Evolutionary conservation across 257 asterid species (phyloP), one percentile per base, ranked within the genome.

Genomic region (Apocynum venetum): DNA sequence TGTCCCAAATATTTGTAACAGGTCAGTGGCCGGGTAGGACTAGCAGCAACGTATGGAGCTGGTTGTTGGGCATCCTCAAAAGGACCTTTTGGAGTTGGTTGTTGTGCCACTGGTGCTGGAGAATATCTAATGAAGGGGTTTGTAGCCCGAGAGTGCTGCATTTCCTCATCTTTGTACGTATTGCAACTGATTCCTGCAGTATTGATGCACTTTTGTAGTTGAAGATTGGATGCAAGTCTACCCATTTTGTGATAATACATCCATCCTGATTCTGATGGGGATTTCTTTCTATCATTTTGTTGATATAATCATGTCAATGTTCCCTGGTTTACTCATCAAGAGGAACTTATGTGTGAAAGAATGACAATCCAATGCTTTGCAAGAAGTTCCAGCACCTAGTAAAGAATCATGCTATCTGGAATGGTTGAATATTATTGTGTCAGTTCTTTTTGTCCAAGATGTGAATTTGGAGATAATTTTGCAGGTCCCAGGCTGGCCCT

Each of bases 81-180:
- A 85, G 88, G 86, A 64, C 83, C 89, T 70, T 82, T 81, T 13
- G 96, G 87, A 57, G 90, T 88, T 71, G 98, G 99, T 77, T 91
- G 98, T 67, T 95, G 99, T 72, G 98, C 86, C 65, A 95, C 92
- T 87, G 99, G 99, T 72, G 92, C 98, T 14, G 99, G 99, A 78
- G 99, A 95, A 88, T 83, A 86, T 84, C 92, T 95, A 78, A 91
- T 93, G 92, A 93, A 84, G 79, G 97, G 92, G 72, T 87, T 95
- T 65, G 86, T 91, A 72, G 96, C 98, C 64, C 92, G 96, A 56
- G 99, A 91, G 75, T 95, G 96, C 88, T 94, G 97, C 78, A 70
- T 90, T 73, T 90, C 97, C 49, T 84, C 93, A 35, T 85, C 96
- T 35, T 40, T 88, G 98, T 92, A 90, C 15, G 91, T 75, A 36